Percentiles rank a stretch among this genome's conserved stretches.
phyloP scores from a whole-genome alignment of 208 protist species.

The Histomonas meleagridis region DNA sequence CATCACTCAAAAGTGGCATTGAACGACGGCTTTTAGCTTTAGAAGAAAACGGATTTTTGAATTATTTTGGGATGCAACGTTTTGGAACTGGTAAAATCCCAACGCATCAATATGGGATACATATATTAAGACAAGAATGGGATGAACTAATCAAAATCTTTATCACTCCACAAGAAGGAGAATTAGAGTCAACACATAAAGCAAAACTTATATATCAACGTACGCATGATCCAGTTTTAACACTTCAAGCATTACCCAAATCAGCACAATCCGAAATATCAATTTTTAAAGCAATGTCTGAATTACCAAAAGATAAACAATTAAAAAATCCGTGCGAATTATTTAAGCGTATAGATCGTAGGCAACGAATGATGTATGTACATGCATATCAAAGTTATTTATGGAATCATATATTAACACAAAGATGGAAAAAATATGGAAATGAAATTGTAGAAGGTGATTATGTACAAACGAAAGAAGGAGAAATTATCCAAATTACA shows the following conservation, averaged over 20 bases:
- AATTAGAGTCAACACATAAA: not conserved
- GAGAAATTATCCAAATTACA: not conserved
- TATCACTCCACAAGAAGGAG: not conserved
- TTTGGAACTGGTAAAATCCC: not conserved
- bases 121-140: not conserved
- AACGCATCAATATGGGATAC: not conserved
- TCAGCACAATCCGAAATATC: not conserved
- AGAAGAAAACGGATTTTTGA: not conserved
- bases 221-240: not conserved
- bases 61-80: constrained; percentile 32
- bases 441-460: not conserved
- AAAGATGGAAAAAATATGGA: not conserved
- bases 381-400: constrained; percentile 24
- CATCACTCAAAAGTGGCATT: not conserved
- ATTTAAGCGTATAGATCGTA: not conserved
- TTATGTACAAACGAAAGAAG: not conserved
- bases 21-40: not conserved
- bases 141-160: not conserved
- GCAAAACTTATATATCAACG: not conserved
- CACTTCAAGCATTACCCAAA: not conserved
- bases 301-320: not conserved
- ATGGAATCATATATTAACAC: not conserved
- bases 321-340: not conserved
- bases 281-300: not conserved
- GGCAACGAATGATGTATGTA: not conserved